Evolutionary conservation across 495 filamentous ascomycete species (phyloP).

Genomic region (Baudoinia panamericana): DNA sequence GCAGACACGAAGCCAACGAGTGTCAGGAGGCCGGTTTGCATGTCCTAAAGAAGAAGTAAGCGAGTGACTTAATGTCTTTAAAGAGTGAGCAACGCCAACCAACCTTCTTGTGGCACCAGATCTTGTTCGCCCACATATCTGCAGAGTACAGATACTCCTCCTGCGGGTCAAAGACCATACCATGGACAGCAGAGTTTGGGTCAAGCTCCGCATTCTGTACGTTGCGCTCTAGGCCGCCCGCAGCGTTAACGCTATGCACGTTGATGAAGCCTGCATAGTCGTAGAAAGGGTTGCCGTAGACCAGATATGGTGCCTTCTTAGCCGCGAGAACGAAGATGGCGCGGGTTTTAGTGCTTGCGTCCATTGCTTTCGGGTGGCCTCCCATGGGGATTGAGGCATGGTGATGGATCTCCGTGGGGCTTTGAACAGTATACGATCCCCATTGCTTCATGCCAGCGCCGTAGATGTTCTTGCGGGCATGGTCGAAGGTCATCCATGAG

Average conservation of each 20-base stretch:
- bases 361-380: conserved; percentile 49
- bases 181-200: conserved; percentile 64
- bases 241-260: conserved; percentile 53
- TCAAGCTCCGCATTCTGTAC: conserved; percentile 70
- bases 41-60: conserved; percentile 23
- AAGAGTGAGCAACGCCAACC: background rate
- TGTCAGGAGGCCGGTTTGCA: conserved; percentile 46
- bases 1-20: conserved; percentile 57
- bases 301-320: conserved; percentile 58
- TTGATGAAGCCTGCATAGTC: conserved; percentile 67
- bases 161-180: conserved; percentile 75
- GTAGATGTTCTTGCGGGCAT: conserved; percentile 70
- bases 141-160: conserved; percentile 80
- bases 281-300: conserved; percentile 83
- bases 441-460: conserved; percentile 83
- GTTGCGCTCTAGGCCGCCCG: conserved; percentile 51
- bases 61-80: no score
- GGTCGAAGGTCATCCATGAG: conserved; percentile 82
- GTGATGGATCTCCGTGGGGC: conserved; percentile 65
- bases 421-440: conserved; percentile 64
- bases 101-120: conserved; percentile 69
- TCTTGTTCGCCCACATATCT: conserved; percentile 70
- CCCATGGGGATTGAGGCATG: conserved; percentile 58
- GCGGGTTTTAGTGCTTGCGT: conserved; percentile 60
- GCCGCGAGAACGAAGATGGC: conserved; percentile 78